These are phyloP conservation scores for Xylaria palmicola DNA, from an alignment of 495 filamentous ascomycete genomes.

Conservation along the genomic window DNA sequence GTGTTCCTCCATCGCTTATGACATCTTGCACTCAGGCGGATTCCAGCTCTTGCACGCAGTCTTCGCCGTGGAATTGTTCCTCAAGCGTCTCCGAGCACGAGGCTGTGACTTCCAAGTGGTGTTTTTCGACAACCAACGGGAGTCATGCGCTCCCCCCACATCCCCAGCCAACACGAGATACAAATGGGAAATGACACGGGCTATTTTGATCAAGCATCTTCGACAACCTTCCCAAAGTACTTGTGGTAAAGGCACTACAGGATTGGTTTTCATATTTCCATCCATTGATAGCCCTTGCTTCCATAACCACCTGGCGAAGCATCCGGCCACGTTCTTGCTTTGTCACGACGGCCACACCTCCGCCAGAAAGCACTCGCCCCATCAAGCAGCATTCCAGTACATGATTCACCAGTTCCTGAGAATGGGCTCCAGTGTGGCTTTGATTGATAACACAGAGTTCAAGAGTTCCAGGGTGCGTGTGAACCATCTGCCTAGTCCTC, in stretches of 20 bases:
- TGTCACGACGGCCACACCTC: constrained; percentile 46
- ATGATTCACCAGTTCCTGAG: constrained; percentile 18
- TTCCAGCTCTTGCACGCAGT: constrained; percentile 72
- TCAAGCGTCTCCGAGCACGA: constrained; percentile 56
- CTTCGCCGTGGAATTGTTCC: constrained; percentile 64
- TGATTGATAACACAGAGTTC: constrained; percentile 30
- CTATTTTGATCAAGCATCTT: constrained; percentile 64
- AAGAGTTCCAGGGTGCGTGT: constrained; percentile 31
- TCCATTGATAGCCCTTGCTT: constrained; percentile 49
- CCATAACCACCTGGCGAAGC: constrained; percentile 47
- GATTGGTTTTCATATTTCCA: constrained; percentile 44
- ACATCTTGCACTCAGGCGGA: constrained; percentile 39
- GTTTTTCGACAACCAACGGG: constrained; percentile 59
- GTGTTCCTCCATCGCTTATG: not conserved
- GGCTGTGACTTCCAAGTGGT: constrained; percentile 68
- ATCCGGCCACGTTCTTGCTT: constrained; percentile 66
- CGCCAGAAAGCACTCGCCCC: not conserved
- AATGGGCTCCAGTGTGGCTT: constrained; percentile 24
- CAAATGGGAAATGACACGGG: constrained; percentile 61
- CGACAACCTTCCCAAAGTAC: constrained; percentile 5
- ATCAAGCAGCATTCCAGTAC: constrained; percentile 12
- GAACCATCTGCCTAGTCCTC: not conserved
- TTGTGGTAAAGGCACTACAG: constrained; percentile 10
- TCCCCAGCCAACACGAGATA: constrained; percentile 19
- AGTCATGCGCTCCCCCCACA: constrained; percentile 46